These are phyloP conservation scores for Stagonosporopsis rhizophila DNA, from an alignment of 2,329 filamentous ascomycete genomes.

Conservation along the genomic window DNA sequence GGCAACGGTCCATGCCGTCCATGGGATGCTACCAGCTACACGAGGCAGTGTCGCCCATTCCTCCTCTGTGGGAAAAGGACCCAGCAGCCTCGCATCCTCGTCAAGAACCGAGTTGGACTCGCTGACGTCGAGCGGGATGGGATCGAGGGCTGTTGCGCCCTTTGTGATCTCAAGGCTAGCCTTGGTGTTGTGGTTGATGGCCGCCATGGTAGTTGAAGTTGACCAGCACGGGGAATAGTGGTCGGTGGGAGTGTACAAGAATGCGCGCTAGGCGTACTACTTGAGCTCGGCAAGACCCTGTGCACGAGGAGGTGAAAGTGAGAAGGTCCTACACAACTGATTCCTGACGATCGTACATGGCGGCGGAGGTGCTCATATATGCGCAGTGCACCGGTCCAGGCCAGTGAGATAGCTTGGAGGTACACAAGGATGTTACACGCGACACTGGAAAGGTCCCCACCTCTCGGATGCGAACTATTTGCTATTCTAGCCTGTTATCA, in stretches of 20 bases:
- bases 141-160: conserved; percentile 36
- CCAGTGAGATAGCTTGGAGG: conserved; percentile 17
- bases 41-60: conserved; percentile 47
- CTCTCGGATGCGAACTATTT: conserved; percentile 8
- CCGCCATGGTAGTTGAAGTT: conserved; percentile 26
- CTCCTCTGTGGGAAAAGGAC: conserved; percentile 45
- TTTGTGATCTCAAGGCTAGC: conserved; percentile 44
- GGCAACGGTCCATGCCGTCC: conserved; percentile 47
- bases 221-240: background rate
- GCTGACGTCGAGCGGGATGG: conserved; percentile 35
- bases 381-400: conserved; percentile 13
- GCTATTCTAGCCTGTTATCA: conserved; percentile 25
- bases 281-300: conserved; percentile 5
- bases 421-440: conserved; percentile 24
- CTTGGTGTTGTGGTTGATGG: conserved; percentile 30
- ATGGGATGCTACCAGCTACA: conserved; percentile 45
- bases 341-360: conserved; percentile 3
- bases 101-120: conserved; percentile 30
- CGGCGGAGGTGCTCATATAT: conserved; percentile 28
- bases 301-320: conserved; percentile 11
- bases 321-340: conserved; percentile 19
- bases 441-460: conserved; percentile 10
- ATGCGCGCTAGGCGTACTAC: background rate
- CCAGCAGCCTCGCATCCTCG: conserved; percentile 29
- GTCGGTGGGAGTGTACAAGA: background rate